A percentile compares a stretch with the other conserved stretches of the same genome.
These are phyloP conservation scores for Phytophthora hibernalis DNA, from an alignment of 352 stramenopile species.

Conservation along the genomic window DNA sequence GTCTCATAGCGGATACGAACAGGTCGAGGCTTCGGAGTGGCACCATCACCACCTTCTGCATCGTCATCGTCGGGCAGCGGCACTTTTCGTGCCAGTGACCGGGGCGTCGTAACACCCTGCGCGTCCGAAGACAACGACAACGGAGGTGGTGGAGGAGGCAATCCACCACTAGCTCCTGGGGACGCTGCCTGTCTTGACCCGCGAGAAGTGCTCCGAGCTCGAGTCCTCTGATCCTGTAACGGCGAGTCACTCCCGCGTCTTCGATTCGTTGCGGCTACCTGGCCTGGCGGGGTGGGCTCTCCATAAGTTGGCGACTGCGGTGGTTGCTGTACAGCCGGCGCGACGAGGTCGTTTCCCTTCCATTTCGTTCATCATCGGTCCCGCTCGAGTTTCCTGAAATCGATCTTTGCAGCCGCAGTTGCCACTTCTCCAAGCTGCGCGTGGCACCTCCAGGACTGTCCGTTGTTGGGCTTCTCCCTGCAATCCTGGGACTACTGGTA, in stretches of 20 bases:
- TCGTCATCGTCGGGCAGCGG: conserved; percentile 13
- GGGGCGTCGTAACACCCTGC: conserved; percentile 25
- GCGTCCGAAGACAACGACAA: conserved; percentile 27
- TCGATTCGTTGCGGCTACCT: conserved; percentile 32
- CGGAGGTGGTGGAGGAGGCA: conserved; percentile 28
- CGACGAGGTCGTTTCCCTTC: conserved; percentile 24
- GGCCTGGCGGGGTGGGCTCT: conserved; percentile 43
- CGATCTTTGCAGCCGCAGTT: conserved; percentile 31
- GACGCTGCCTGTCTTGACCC: conserved; percentile 27
- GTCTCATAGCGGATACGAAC: conserved; percentile 83
- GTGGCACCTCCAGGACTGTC: conserved; percentile 21
- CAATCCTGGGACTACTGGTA: conserved; percentile 14
- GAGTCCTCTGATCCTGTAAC: conserved; percentile 20
- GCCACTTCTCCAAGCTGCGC: conserved; percentile 40
- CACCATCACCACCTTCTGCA: conserved; percentile 23
- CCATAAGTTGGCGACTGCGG: conserved; percentile 45
- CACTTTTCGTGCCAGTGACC: conserved; percentile 31
- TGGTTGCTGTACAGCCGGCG: conserved; percentile 37
- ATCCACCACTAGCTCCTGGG: conserved; percentile 20
- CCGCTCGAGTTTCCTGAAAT: conserved; percentile 38
- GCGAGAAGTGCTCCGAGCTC: conserved; percentile 31
- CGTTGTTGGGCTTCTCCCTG: conserved; percentile 12
- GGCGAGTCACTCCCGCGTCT: conserved; percentile 28
- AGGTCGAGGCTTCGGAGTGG: conserved; percentile 45
- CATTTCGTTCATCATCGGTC: conserved; percentile 37